These are phyloP conservation scores for Aristolochia fimbriata DNA, from an alignment of 164 flowering plant species.

Conservation along the genomic window DNA sequence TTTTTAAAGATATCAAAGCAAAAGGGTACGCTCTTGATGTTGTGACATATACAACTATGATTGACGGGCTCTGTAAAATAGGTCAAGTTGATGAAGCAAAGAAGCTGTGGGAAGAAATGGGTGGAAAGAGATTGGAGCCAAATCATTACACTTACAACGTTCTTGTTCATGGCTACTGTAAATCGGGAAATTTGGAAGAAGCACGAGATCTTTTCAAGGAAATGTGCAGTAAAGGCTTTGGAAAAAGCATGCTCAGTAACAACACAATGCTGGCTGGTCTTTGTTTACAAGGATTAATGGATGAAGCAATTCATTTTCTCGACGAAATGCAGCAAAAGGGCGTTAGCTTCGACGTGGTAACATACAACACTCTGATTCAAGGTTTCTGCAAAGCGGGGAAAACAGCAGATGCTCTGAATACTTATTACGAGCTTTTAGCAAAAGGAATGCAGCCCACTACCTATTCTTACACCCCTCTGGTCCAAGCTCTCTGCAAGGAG, in stretches of 20 bases:
- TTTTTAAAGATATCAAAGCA: conserved; percentile 48
- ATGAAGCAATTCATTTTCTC: conserved; percentile 34
- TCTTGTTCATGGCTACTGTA: conserved; percentile 39
- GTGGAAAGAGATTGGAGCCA: conserved; percentile 38
- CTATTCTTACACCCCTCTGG: conserved; percentile 32
- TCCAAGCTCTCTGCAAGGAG: conserved; percentile 29
- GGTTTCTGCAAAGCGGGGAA: conserved; percentile 40
- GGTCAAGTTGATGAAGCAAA: conserved; percentile 34
- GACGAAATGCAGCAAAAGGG: conserved; percentile 45
- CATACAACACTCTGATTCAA: conserved; percentile 42
- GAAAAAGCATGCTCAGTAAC: conserved; percentile 29
- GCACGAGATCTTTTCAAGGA: conserved; percentile 37
- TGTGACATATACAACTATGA: conserved; percentile 54
- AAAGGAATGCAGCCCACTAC: conserved; percentile 36
- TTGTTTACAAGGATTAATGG: conserved; percentile 29
- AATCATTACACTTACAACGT: conserved; percentile 49
- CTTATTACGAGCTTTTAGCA: conserved; percentile 29
- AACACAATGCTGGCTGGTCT: conserved; percentile 45
- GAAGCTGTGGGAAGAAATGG: conserved; percentile 62
- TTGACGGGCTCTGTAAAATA: conserved; percentile 48
- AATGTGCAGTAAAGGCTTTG: conserved; percentile 43
- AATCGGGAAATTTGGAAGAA: conserved; percentile 24
- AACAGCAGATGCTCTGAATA: conserved; percentile 18
- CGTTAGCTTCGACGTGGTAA: conserved; percentile 25
- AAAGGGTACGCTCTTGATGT: conserved; percentile 58